Percentiles rank a stretch among this genome's conserved stretches.
Conservation (phyloP, 768 basidiomycete species). For the Rickenella mellea region DNA sequence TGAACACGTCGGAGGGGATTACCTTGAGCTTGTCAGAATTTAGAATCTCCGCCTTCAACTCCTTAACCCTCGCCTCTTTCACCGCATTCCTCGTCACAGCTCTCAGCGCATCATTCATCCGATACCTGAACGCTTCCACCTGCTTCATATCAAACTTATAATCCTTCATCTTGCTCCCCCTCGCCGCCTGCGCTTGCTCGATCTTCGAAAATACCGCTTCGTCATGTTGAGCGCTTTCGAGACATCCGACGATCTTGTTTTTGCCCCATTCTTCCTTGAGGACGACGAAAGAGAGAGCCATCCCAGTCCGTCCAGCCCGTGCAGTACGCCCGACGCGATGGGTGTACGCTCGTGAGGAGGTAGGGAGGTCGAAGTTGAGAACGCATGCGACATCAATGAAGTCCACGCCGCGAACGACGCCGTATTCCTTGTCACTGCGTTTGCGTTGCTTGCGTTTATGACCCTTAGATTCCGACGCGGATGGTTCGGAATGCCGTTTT, state of each 20-base stretch:
- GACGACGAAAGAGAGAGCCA: constrained; percentile 85
- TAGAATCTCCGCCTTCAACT: constrained; percentile 85
- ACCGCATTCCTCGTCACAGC: constrained; percentile 81
- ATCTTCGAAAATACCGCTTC: constrained; percentile 72
- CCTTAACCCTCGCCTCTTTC: constrained; percentile 87
- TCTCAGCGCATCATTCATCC: constrained; percentile 93
- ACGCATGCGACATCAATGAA: constrained; percentile 96
- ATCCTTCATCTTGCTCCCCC: constrained; percentile 60
- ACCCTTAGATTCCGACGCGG: constrained; percentile 35
- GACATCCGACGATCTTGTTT: constrained; percentile 60
- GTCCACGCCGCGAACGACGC: constrained; percentile 92
- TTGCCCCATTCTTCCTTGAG: constrained; percentile 59
- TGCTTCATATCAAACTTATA: constrained; percentile 93
- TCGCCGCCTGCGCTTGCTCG: constrained; percentile 59
- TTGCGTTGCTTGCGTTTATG: constrained; percentile 32
- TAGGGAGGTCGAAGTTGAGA: constrained; percentile 96
- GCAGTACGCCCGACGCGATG: constrained; percentile 96
- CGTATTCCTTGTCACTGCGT: constrained; percentile 67
- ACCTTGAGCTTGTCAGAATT: constrained; percentile 98
- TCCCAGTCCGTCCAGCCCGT: constrained; percentile 87
- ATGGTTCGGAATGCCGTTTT: constrained; percentile 35
- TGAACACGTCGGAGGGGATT: constrained; percentile 10
- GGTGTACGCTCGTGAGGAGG: constrained; percentile 78
- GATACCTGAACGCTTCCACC: constrained; percentile 94
- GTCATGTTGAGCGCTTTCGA: constrained; percentile 65